These are phyloP conservation scores for Cystobasidium slooffiae DNA, from an alignment of 1,284 basidiomycete genomes.

Conservation along the genomic window DNA sequence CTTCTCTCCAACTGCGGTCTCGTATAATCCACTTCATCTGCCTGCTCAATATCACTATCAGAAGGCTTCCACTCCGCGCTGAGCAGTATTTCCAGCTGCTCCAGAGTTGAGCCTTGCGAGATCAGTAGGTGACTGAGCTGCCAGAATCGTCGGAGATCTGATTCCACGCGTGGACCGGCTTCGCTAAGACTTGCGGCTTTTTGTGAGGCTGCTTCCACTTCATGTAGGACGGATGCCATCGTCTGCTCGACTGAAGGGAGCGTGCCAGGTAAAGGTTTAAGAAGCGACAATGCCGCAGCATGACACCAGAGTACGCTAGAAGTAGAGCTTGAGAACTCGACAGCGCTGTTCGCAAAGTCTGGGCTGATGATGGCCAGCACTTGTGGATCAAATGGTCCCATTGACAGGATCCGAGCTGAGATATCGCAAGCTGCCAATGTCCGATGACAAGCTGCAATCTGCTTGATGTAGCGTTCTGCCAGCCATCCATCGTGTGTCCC, in stretches of 20 bases:
- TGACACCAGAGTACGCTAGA: constrained; percentile 29
- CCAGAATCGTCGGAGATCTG: constrained; percentile 33
- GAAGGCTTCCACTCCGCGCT: constrained; percentile 12
- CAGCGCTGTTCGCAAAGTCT: constrained; percentile 12
- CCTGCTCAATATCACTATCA: background rate
- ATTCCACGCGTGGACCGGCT: background rate
- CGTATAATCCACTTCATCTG: background rate
- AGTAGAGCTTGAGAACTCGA: constrained; percentile 19
- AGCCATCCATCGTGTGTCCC: constrained; percentile 29
- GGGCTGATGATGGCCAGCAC: constrained; percentile 21
- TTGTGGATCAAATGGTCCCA: constrained; percentile 22
- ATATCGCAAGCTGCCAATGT: constrained; percentile 28
- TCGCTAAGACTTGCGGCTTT: background rate
- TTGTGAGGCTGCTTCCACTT: background rate
- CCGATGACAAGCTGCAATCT: constrained; percentile 19
- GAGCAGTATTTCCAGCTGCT: constrained; percentile 10
- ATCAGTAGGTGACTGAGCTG: constrained; percentile 32
- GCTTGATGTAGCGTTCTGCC: constrained; percentile 13
- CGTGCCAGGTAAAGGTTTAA: constrained; percentile 13
- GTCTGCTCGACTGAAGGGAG: constrained; percentile 17
- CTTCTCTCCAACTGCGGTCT: background rate
- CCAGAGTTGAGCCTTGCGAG: constrained; percentile 13
- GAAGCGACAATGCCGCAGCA: constrained; percentile 14
- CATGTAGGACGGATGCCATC: background rate
- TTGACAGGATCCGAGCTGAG: constrained; percentile 20